phyloP scores from a whole-genome alignment of 495 filamentous ascomycete species.

The Penicillium longicatenatum region DNA sequence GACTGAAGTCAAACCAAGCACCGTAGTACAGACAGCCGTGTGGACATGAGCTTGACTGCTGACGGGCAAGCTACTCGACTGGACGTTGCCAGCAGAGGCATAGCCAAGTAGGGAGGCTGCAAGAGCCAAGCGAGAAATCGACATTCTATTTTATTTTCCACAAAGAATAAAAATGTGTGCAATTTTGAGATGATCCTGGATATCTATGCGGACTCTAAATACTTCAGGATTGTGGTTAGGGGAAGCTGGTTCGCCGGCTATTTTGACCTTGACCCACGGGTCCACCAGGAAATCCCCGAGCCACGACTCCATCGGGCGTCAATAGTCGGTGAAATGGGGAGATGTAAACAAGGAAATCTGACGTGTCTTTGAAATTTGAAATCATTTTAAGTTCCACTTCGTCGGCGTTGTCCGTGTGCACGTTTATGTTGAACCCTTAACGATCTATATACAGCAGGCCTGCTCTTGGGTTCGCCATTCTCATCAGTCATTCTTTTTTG shows the following conservation, averaged over 20 bases:
- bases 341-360: background rate
- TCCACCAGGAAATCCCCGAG: background rate
- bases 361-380: background rate
- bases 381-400: background rate
- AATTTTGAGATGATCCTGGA: background rate
- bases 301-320: conserved; percentile 6
- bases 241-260: conserved; percentile 8
- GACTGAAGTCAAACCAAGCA: background rate
- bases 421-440: background rate
- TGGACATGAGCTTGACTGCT: conserved; percentile 7
- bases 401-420: conserved; percentile 5
- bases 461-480: background rate
- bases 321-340: conserved; percentile 3
- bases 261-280: background rate
- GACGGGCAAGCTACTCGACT: background rate
- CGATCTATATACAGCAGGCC: conserved; percentile 6
- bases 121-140: background rate
- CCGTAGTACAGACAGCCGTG: background rate
- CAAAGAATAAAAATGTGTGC: background rate
- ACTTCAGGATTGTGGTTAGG: background rate
- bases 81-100: background rate
- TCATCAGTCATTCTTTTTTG: background rate
- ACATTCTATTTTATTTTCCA: background rate
- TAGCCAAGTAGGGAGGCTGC: background rate
- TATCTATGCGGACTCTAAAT: conserved; percentile 2